Base-by-base conservation (phyloP, 1,284 basidiomycete genomes). In the Pyrrhoderma lamaoense region DNA sequence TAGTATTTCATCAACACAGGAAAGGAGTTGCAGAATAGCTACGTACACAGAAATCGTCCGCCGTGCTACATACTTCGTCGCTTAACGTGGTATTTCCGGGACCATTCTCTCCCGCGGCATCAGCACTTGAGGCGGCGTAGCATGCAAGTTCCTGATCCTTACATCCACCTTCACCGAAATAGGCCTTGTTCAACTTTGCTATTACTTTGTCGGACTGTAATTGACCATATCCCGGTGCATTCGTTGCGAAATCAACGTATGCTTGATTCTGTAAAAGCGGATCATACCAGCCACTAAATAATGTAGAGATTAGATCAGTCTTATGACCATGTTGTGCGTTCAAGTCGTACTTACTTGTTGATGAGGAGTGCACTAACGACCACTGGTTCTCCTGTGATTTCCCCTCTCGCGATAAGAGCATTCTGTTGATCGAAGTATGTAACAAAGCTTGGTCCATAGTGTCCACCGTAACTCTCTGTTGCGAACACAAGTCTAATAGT, bases 361-460 rank as follows among this genome's bases (percentile, higher is more conserved):
- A 70, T 70, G 63, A 69, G 65, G 23, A 75, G 61, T 8, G 69
- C 68, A 45, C 67, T 61, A 22, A 85, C 66, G 38, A 64, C 59
- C 47, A 75, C 64, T 43, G 64, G 62, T 45, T 66, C 61, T 16
- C 65, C 70, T 47, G 61, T 44, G 25, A 69, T 52, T n/a, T 63
- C 50, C 14, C 75, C 71, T 23, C 62, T 58, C n/a, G 65, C 57
- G 51, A 85, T 82, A 39, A 73, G 66, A 0, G 67, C 66, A 50
- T 86, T 88, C 61, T 86, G 82, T 54, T 81, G 65, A 39, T 83
- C 70, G 59, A 88, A 83, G 62, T 74, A 83, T 1, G 77, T 75
- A 25, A 83, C 77, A 59, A 80, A 84, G 51, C 70, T 71, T 18
- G 79, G 80, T 1, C 76, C 82, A 58, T 82, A 85, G 59, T 85